Base-by-base conservation (phyloP, 1,284 basidiomycete species). In the Irpex sp. region DNA sequence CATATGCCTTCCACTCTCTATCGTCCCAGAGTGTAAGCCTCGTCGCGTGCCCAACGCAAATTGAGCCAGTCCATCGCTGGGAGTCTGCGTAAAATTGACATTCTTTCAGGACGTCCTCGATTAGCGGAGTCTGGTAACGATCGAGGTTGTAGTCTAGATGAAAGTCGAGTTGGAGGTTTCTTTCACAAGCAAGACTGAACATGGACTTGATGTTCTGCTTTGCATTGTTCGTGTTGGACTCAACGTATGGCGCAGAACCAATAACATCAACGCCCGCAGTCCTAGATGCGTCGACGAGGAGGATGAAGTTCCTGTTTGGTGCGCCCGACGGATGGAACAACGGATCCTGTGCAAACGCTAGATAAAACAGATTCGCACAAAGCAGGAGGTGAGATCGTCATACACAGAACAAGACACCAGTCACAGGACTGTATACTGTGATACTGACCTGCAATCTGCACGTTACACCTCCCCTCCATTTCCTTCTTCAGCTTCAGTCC, bases 121-220 rank as follows among this genome's bases (percentile, higher is more conserved):
- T 80, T 61, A 87, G 78, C 18, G 84, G 83, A 62, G 81, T 77
- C 49, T 76, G 70, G 19, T 70, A 67, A 8, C 75, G 71, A 67
- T 85, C 78, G 60, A 87, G 75, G 72, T 83, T 86, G 72, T 84
- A 87, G 72, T 87, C 85, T 35, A 87, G 78, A 69, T 88, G 85
- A 68, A 87, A 87, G 69, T 87, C 85, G 57, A 78, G 77, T 66
- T 83, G 79, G 12, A 81, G 71, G 21, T 67, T 63, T 58, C 73
- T 66, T 36, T 69, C 68, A 57, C 70, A 67, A 3, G 83, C 82
- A 53, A 82, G 73, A 48, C 79, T 73, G 67, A 87, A 74, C 55
- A 86, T 70, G 63, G 81, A 75, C n/a, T 69, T 68, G 39, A 87
- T 82, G 67, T 87, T 88, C 66, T 71, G 71, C 67, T 79, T 78